Evolutionary conservation across 2,329 filamentous ascomycete species (phyloP), one percentile per base, ranked within the genome.

Genomic region (Macrophomina phaseolina): DNA sequence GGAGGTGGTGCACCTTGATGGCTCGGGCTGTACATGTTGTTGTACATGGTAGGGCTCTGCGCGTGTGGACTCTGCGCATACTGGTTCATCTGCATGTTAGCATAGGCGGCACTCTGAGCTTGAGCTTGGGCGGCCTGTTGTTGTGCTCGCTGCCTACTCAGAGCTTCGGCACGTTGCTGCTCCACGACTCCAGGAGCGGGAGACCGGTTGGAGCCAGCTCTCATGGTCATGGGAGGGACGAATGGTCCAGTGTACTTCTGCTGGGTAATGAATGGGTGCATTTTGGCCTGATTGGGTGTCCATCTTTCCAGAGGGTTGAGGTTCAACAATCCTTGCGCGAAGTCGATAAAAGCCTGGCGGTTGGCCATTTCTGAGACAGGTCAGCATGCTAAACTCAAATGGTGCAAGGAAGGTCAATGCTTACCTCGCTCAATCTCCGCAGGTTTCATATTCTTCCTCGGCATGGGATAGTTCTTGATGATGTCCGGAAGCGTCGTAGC

Each of bases 401-500:
- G 11, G 32, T 28, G 23, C 30, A 12, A 45, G n/a, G 45, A 45
- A 11, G n/a, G 36, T 12, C 28, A 12, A 51, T 30, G 76, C 86
- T 76, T 84, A 97, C 95, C 95, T 91, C 95, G 84, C 74, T 99
- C 95, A 70, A 99, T 90, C 81, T 99, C 95, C 72, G 89, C 91
- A 78, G 91, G 93, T 83, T 99, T 99, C 95, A 99, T 99, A 75
- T 97, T 97, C 83, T 99, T 99, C 74, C 95, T 87, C 56, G 95
- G 95, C 94, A 99, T 97, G 5, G 95, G 91, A 76, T 99, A 99
- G 66, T 92, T 93, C 77, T 96, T 93, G 81, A 99, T 98, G 70
- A 99, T 99, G 71, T 99, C 95, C 4, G 94, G 94, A 64, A 99
- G 82, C 1, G 93, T 97, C 48, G 89, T 97, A 42, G 94, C 93